Base-by-base conservation (phyloP, 2,329 filamentous ascomycete species). In the Ceratocystis albifundus region DNA sequence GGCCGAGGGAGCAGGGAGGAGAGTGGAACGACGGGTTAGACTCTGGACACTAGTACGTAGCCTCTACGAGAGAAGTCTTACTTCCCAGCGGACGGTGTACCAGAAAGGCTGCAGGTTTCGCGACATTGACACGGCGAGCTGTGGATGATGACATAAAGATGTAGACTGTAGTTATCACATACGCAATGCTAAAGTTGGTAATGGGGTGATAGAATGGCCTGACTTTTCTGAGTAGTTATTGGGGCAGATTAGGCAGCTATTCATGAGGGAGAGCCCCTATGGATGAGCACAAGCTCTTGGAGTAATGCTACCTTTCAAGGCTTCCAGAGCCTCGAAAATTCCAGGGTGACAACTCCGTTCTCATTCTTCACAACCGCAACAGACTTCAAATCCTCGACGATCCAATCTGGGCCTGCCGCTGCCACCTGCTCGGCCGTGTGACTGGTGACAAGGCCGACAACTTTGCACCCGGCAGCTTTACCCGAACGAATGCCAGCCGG, bases 401-500 rank as follows among this genome's bases (percentile, higher is more conserved):
- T 85, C 86, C 89, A 96, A 77, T 96, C 90, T 57, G 92, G 90
- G n/a, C 84, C 87, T 3, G 90, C 90, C 61, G 82, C 83, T 68
- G 80, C 77, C 62, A 96, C 81, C 77, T 92, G 84, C 71, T 85
- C 84, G 59, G 87, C 78, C 30, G 82, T 84, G 77, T 96, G 92
- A 72, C 89, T 95, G 65, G 91, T 96, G 66, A 88, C 84, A 65
- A 96, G 77, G n/a, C 86, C 92, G 59, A 96, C 77, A 12, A 96
- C 92, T 73, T 83, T 86, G 78, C 88, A 96, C 1, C 90, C 91
- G 8, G 92, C 92, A 0, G 84, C 89, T 76, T 92, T 95, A 62
- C 91, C 92, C 32, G 91, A 85, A 70, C 78, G 80, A 72, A 96
- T 89, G 4, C 92, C 92, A 6, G 90, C 89, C 4, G 92, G 91